Base-by-base conservation (phyloP, 495 filamentous ascomycete genomes). In the Aspergillus indologenus region DNA sequence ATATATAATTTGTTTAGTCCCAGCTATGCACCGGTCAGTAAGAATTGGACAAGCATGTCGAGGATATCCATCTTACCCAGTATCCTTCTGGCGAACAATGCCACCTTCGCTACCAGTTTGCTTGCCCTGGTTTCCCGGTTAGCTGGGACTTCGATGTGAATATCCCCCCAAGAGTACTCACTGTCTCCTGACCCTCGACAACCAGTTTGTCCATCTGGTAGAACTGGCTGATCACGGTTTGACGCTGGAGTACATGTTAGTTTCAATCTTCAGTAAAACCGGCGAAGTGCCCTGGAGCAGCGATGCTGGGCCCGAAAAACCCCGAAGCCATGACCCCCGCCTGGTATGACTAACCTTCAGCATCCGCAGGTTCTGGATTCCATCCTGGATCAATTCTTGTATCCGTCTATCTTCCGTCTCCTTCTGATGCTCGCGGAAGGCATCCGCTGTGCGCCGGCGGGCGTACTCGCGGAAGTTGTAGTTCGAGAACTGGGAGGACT, bases 401-500 rank as follows among this genome's bases (percentile, higher is more conserved):
- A 95, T 81, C 74, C 80, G 78, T 61, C 92, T 79, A 46, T 94
- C 92, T 59, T 90, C 83, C 14, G 82, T 79, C 59, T 78, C 77
- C 56, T 80, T 81, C 57, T 80, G 71, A 68, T 95, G 81, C 71
- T 93, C 92, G 57, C 89, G 83, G 71, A 98, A 98, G 11, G 90
- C 84, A 78, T 96, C 94, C 66, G 79, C 79, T 65, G 94, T 93
- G 68, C 94, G 83, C 57, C 95, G 86, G 70, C 84, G 90, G 26
- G 95, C 92, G 75, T 97, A 98, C 65, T 98, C 93, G 69, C 94
- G 85, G 81, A 96, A 98, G 73, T 97, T 98, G 81, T 96, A 98
- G 60, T 87, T 81, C 53, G 92, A 85, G 73, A 98, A 98, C 64
- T 95, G 89, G 52, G 84, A 81, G 18, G 90, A 86, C 73, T 92